Evolutionary conservation across 2,329 filamentous ascomycete species (phyloP).

Genomic region (Celoporthe dispersa): DNA sequence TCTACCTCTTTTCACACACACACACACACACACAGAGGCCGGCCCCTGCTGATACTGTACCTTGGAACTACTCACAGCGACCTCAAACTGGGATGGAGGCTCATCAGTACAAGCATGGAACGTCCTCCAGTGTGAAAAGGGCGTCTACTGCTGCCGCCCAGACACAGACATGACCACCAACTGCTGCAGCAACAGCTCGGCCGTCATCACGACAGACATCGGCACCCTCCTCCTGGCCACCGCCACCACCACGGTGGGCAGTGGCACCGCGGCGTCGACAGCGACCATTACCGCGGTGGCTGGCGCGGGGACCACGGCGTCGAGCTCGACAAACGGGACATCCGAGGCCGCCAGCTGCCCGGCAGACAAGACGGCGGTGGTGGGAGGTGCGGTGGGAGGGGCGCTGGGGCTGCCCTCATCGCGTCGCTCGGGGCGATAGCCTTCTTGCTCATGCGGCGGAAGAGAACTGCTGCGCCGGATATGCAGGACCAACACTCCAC

Average conservation of each 20-base stretch:
- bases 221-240: slow-evolving; percentile 22
- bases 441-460: slow-evolving; percentile 21
- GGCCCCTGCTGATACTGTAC: not conserved
- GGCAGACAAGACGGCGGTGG: slow-evolving; percentile 32
- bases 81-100: slow-evolving; percentile 27
- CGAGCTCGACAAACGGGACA: slow-evolving; percentile 11
- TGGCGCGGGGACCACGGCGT: not conserved
- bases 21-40: too few species aligned
- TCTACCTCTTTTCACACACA: not conserved
- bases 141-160: slow-evolving; percentile 32
- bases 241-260: slow-evolving; percentile 7
- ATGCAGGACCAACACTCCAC: not conserved
- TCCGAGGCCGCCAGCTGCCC: slow-evolving; percentile 27
- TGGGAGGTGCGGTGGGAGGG: slow-evolving; percentile 33
- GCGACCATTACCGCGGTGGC: slow-evolving; percentile 10
- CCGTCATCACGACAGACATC: slow-evolving; percentile 19
- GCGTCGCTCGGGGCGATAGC: slow-evolving; percentile 32
- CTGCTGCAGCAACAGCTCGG: slow-evolving; percentile 31
- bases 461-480: not conserved
- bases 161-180: slow-evolving; percentile 15
- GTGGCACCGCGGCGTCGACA: slow-evolving; percentile 18
- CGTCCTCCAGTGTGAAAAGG: slow-evolving; percentile 31
- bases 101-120: slow-evolving; percentile 19
- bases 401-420: slow-evolving; percentile 32
- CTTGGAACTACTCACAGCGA: slow-evolving; percentile 4